Percentiles rank a stretch among this genome's conserved stretches.
Conservation (phyloP, 1,284 basidiomycete genomes). For the Sporisorium sorghi region DNA sequence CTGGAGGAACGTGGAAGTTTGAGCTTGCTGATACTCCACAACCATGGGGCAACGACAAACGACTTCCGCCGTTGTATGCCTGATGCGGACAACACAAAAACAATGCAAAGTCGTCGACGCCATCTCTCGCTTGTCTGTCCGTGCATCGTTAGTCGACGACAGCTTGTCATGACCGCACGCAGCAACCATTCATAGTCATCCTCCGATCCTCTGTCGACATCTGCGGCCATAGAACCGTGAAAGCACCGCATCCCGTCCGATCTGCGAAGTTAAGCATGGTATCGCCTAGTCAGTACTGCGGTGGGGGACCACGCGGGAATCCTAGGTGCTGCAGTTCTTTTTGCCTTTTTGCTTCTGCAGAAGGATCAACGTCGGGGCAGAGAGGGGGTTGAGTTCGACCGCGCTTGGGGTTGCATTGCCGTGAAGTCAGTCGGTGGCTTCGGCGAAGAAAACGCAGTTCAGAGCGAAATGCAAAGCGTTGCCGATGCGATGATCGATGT, state of each 20-base stretch:
- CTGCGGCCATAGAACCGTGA: no score
- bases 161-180: no score
- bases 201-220: no score
- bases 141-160: slow-evolving; percentile 59
- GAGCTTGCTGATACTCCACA: slow-evolving; percentile 20
- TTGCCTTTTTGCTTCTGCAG: neutral
- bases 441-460: neutral
- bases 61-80: slow-evolving; percentile 8
- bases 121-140: slow-evolving; percentile 70
- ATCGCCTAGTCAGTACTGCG: slow-evolving; percentile 84
- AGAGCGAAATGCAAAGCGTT: neutral
- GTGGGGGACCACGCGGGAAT: slow-evolving; percentile 86
- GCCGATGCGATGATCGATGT: slow-evolving; percentile 6
- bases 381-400: neutral
- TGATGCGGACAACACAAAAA: neutral
- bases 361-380: neutral
- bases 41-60: slow-evolving; percentile 35
- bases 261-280: slow-evolving; percentile 83
- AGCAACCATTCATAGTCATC: no score
- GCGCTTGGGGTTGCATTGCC: neutral
- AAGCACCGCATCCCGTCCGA: slow-evolving; percentile 83
- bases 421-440: no score
- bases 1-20: slow-evolving; percentile 42
- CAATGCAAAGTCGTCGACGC: slow-evolving; percentile 78
- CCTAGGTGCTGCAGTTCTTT: slow-evolving; percentile 81